Evolutionary conservation across 192 early-diverging fungal genomes (phyloP).

Genomic region (Coemansia sp.): DNA sequence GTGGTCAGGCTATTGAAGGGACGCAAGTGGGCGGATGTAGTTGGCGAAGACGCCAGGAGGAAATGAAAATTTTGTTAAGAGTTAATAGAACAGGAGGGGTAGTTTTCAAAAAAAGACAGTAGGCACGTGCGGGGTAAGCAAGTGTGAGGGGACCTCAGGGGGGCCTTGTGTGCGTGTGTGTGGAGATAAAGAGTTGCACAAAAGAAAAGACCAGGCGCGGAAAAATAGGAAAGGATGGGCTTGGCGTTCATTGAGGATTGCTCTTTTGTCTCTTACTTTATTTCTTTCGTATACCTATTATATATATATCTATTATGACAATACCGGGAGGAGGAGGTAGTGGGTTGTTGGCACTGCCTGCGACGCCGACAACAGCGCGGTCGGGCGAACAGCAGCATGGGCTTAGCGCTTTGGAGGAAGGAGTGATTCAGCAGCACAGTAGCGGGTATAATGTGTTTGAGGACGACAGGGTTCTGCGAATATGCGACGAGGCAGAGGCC

Average conservation of each 20-base stretch:
- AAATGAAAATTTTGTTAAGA: not conserved
- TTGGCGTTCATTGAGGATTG: constrained; percentile 3
- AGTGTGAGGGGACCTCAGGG: not conserved
- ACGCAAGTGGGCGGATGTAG: constrained; percentile 69
- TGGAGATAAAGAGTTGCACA: not conserved
- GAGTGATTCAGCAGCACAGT: constrained; percentile 27
- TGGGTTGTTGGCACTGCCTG: not conserved
- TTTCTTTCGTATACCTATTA: not conserved
- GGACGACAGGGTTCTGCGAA: constrained; percentile 31
- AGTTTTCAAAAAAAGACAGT: not conserved
- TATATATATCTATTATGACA: not conserved
- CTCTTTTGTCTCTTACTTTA: not conserved
- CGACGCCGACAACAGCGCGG: not conserved
- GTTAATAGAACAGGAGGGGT: not conserved
- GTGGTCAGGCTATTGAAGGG: constrained; percentile 70
- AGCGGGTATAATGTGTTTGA: constrained; percentile 38
- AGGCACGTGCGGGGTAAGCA: too few relatives aligned
- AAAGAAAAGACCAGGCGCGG: not conserved
- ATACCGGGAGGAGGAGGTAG: not conserved
- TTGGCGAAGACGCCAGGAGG: constrained; percentile 48
- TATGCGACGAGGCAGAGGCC: constrained; percentile 30
- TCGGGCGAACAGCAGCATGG: not conserved
- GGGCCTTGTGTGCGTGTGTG: too few relatives aligned
- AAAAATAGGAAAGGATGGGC: not conserved
- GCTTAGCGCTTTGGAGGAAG: constrained; percentile 45